Evolutionary conservation across 306 rosid genomes (phyloP).

Genomic region (Amphicarpaea edgeworthii): DNA sequence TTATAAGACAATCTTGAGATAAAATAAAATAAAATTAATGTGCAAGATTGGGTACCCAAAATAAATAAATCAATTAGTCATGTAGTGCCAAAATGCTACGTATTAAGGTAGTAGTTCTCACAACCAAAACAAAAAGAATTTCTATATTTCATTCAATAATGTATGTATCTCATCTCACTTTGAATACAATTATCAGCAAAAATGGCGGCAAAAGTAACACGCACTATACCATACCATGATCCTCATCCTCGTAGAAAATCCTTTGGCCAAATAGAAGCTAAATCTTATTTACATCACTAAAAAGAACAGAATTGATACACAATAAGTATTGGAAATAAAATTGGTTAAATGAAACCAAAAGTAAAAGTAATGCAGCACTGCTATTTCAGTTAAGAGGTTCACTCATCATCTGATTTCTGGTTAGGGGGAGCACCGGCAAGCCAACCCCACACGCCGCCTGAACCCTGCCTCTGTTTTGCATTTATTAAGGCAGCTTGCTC

Average conservation of each 20-base stretch:
- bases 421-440: constrained; percentile 74
- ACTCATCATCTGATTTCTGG: constrained; percentile 56
- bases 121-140: constrained; percentile 27
- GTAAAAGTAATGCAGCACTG: constrained; percentile 48
- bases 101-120: no score
- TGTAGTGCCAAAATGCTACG: no score
- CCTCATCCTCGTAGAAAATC: constrained; percentile 51
- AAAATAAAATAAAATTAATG: neutral
- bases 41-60: no score
- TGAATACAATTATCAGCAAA: constrained; percentile 58
- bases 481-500: constrained; percentile 82
- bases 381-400: constrained; percentile 49
- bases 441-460: constrained; percentile 98
- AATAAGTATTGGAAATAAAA: constrained; percentile 46
- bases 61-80: no score
- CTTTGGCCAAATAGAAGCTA: constrained; percentile 56
- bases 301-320: constrained; percentile 55
- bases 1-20: neutral
- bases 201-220: constrained; percentile 53
- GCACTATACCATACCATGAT: constrained; percentile 43
- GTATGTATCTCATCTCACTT: constrained; percentile 42
- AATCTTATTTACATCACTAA: constrained; percentile 57
- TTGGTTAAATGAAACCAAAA: constrained; percentile 53
- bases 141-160: constrained; percentile 47
- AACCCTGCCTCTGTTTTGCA: constrained; percentile 73